These are phyloP conservation scores for Cutaneotrichosporon sp. DNA, from an alignment of 1,284 basidiomycete genomes.

Conservation along the genomic window DNA sequence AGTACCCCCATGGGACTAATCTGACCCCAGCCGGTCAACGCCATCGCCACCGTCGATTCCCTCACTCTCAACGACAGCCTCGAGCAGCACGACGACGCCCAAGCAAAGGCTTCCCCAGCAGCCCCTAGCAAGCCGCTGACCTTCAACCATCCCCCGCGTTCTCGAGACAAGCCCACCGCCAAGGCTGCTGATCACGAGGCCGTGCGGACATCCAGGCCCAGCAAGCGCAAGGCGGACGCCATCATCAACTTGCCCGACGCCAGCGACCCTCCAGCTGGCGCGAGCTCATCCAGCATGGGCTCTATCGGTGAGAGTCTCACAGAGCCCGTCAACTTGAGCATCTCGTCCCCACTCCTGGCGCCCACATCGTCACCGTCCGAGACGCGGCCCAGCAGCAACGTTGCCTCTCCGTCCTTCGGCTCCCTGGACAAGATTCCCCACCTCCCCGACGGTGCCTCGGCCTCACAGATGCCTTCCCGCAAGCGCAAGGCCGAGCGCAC, in stretches of 20 bases:
- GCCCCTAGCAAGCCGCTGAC: not conserved
- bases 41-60: too few species aligned
- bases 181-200: not conserved
- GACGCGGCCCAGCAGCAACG: not conserved
- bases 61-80: too few species aligned
- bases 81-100: too few species aligned
- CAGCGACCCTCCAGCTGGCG: not conserved
- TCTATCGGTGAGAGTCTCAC: not conserved
- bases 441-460: not conserved
- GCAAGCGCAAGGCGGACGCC: not conserved
- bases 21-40: not conserved
- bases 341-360: not conserved
- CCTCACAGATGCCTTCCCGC: not conserved
- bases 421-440: not conserved
- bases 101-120: not conserved
- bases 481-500: not conserved
- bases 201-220: not conserved
- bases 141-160: not conserved
- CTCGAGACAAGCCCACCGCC: not conserved
- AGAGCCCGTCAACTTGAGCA: not conserved
- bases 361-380: not conserved
- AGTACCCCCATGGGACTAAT: not conserved
- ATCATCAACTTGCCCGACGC: not conserved
- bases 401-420: not conserved
- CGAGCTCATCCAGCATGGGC: too few species aligned